A percentile compares a stretch with the other conserved stretches of the same genome.
Conservation (phyloP, 2,329 filamentous ascomycete species). For the Beauveria pseudobassiana region DNA sequence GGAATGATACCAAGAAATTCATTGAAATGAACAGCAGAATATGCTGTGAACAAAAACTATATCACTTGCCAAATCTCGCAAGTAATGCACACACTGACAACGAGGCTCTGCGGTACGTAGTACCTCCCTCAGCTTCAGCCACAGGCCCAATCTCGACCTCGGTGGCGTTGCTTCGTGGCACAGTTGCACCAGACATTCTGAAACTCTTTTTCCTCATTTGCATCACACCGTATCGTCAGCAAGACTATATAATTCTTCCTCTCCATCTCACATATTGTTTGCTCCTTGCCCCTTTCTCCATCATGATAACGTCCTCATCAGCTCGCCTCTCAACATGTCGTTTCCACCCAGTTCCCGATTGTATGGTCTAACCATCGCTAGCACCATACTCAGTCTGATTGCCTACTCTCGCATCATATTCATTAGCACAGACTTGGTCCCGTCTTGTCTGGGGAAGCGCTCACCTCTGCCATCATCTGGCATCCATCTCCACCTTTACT, state of each 20-base stretch:
- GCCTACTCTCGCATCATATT: neutral
- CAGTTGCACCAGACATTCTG: neutral
- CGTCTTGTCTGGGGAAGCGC: slow-evolving; percentile 2
- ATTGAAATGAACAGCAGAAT: too few relatives aligned
- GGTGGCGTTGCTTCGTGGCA: neutral
- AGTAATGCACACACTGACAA: too few relatives aligned
- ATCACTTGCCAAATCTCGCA: too few relatives aligned
- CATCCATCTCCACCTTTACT: slow-evolving; percentile 3
- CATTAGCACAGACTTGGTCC: neutral
- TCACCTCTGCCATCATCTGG: neutral
- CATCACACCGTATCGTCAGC: neutral
- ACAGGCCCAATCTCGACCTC: neutral
- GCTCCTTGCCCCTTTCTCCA: neutral
- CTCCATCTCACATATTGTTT: neutral
- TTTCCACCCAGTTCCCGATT: neutral
- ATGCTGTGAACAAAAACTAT: too few relatives aligned
- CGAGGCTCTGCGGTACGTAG: neutral
- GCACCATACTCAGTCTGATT: neutral
- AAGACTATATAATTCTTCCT: neutral
- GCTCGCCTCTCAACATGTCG: neutral
- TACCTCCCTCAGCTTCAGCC: neutral
- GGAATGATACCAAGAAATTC: too few relatives aligned
- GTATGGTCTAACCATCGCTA: neutral
- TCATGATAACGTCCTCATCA: neutral
- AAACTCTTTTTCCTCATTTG: neutral